Percentiles rank a stretch among this genome's conserved stretches.
phyloP scores from a whole-genome alignment of 352 stramenopile species.

The Phytopythium boreale region DNA sequence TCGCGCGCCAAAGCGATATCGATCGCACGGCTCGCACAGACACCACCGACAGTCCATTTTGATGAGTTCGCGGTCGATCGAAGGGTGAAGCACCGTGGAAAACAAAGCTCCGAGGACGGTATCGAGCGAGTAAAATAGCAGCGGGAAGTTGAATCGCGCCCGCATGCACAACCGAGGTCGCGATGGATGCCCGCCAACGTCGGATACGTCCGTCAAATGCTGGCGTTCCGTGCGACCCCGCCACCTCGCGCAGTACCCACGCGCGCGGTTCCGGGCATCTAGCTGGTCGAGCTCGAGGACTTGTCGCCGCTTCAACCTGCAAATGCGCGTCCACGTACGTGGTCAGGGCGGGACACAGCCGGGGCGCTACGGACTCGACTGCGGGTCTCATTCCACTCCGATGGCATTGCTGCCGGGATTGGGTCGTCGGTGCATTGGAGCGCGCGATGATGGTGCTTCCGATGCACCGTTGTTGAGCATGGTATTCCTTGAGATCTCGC shows the following conservation, averaged over 20 bases:
- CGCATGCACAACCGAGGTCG: background rate
- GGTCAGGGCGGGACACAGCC: background rate
- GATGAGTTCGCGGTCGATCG: no score
- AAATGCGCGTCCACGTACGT: background rate
- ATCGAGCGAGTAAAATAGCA: no score
- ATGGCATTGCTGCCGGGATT: background rate
- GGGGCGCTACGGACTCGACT: background rate
- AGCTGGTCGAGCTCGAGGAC: background rate
- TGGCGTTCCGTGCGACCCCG: background rate
- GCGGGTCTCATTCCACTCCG: no score
- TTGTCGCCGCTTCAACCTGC: background rate
- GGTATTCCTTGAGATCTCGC: no score
- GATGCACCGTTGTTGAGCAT: no score
- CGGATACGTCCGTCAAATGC: background rate
- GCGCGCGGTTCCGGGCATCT: background rate
- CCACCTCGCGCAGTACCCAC: background rate
- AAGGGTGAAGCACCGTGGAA: no score
- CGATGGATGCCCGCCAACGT: background rate
- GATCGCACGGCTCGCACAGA: no score
- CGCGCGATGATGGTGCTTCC: no score
- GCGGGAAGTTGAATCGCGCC: background rate
- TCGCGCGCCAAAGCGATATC: no score
- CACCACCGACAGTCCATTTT: no score
- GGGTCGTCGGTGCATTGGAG: no score
- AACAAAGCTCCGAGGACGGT: no score